Evolutionary conservation across 2,329 filamentous ascomycete genomes (phyloP), one percentile per base, ranked within the genome.

Genomic region (Pezicula rhizophila): DNA sequence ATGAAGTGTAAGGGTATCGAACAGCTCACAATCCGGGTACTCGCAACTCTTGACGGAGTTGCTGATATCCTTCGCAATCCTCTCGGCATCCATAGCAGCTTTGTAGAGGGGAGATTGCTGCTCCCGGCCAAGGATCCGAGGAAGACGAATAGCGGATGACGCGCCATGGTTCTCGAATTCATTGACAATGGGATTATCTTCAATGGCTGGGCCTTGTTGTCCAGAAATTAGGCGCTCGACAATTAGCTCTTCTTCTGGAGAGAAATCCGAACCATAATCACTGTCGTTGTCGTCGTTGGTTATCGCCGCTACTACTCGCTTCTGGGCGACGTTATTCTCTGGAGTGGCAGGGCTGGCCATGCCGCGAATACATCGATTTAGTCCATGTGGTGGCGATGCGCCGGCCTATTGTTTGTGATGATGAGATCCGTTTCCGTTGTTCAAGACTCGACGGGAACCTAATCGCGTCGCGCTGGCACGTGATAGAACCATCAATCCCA

Each of bases 191-290:
- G 56, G 54, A 52, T 57, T 50, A 53, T 60, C 53, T 48, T 63
- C 46, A 51, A 57, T 50, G 50, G 57, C 42, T 40, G 67, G 65
- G 20, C 66, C 55, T 38, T 66, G 66, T 46, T 72, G 65, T 56
- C 70, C 68, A 45, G 56, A 55, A 28, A 83, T 65, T 26, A 84
- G 62, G 35, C 72, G 67, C 57, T 72, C 70, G 47, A 82, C 59
- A 31, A 77, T 66, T 42, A 72, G 70, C 53, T 79, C 74, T 66
- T 82, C 78, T 54, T 79, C 76, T 3, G 71, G 64, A 7, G 77
- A 74, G 55, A 84, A 74, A 52, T 85, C 81, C 5, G 78, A 81
- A 52, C 79, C 82, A 73, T 84, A 85, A 55, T 84, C 79, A 64
- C 77, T 82, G 42, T 69, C 62, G 42, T 69, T 62, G 42, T 43